phyloP scores from a whole-genome alignment of 192 early-diverging fungal species.

The Pilobolus umbonatus region DNA sequence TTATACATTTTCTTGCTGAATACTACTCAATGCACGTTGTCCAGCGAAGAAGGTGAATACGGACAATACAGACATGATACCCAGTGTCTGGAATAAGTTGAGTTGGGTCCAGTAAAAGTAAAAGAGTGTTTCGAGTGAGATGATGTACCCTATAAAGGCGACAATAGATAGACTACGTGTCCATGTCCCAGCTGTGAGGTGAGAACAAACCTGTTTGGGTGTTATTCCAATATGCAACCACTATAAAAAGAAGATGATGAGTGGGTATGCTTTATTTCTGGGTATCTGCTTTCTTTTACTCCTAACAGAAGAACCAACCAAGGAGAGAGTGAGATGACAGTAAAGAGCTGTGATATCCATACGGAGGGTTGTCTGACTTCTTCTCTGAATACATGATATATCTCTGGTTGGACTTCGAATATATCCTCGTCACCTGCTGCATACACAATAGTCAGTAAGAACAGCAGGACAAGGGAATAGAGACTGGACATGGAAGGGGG shows the following conservation, averaged over 20 bases:
- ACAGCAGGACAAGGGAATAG: neutral
- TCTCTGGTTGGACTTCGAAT: constrained; percentile 39
- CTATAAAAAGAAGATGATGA: constrained; percentile 21
- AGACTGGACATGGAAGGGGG: neutral
- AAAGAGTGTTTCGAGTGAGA: constrained; percentile 41
- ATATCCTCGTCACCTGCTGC: constrained; percentile 33
- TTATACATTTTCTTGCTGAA: constrained; percentile 28
- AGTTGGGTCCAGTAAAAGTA: constrained; percentile 48
- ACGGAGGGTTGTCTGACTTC: constrained; percentile 42
- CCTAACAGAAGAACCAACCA: constrained; percentile 35
- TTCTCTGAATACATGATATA: constrained; percentile 47
- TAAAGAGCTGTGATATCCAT: constrained; percentile 37
- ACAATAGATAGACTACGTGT: constrained; percentile 19
- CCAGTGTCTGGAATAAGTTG: constrained; percentile 46
- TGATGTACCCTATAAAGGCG: constrained; percentile 42
- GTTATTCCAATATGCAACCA: constrained; percentile 42
- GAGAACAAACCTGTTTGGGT: constrained; percentile 21
- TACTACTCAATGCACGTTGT: constrained; percentile 38
- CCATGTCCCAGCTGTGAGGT: neutral
- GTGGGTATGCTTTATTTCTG: neutral
- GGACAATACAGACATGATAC: constrained; percentile 35
- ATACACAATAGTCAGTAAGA: constrained; percentile 4
- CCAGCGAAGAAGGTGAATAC: constrained; percentile 39
- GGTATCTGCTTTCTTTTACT: constrained; percentile 18
- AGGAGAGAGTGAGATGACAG: constrained; percentile 37